Conservation (phyloP, 768 basidiomycete species). For the Steccherinum ochraceum region DNA sequence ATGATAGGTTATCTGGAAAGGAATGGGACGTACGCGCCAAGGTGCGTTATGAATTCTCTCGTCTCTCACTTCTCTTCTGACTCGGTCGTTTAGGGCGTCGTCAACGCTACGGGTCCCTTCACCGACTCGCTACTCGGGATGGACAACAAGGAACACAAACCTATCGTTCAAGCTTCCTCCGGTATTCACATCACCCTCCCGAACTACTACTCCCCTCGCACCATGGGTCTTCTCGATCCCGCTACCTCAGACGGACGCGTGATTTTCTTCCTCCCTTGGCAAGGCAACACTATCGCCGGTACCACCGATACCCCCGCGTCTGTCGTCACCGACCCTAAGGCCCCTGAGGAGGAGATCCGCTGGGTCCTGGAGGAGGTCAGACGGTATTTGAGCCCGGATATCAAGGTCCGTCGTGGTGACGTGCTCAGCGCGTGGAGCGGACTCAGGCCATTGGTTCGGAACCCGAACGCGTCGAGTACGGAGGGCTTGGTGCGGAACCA, state of each 20-base stretch:
- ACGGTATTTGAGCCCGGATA: conserved; percentile 84
- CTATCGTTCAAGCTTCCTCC: conserved; percentile 89
- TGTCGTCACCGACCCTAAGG: conserved; percentile 70
- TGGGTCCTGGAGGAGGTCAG: conserved; percentile 96
- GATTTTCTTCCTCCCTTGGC: conserved; percentile 99
- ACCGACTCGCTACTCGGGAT: conserved; percentile 78
- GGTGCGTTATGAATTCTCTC: conserved; percentile 28
- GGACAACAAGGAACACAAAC: conserved; percentile 68
- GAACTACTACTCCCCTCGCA: conserved; percentile 92
- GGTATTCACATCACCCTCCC: conserved; percentile 97
- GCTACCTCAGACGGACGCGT: conserved; percentile 94
- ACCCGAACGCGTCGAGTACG: conserved; percentile 69
- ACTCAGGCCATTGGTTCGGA: conserved; percentile 81
- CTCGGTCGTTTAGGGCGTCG: conserved; percentile 54
- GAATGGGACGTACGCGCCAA: conserved; percentile 80
- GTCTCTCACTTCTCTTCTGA: neutral
- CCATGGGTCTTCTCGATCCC: conserved; percentile 94
- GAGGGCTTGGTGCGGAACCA: conserved; percentile 91
- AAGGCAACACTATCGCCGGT: conserved; percentile 95
- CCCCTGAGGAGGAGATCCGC: conserved; percentile 89
- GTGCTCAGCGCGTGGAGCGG: conserved; percentile 96
- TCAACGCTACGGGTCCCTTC: conserved; percentile 98
- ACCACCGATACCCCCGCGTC: conserved; percentile 84
- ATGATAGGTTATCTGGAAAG: conserved; percentile 78
- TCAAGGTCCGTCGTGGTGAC: conserved; percentile 90